Base-by-base conservation (phyloP, 257 asterid genomes). In the Mitragyna speciosa region DNA sequence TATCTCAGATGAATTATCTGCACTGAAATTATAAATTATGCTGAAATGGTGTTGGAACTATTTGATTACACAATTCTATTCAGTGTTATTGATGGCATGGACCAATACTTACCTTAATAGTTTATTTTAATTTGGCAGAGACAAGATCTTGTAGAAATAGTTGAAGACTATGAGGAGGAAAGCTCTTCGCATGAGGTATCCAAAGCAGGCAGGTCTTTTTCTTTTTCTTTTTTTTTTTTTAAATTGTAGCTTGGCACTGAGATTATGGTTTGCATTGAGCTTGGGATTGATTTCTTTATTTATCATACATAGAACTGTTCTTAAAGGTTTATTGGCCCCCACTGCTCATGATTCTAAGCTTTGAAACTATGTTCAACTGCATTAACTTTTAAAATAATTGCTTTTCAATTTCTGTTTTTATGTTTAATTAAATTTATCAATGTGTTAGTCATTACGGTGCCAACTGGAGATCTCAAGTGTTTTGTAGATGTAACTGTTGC, bases 91-190 rank as follows among this genome's bases (percentile, higher is more conserved):
- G 52, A 31, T 61, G 12, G 59, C 51, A 7, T 58, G 33, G 19
- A 22, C n/a, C 54, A 33, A 43, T 56, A 41, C 71, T 76, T 72
- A 19, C 56, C 59, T 77, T 78, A 64, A 78, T 51, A 10, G 41
- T 69, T 69, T 66, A 59, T 39, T 76, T 74, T 75, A 76, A 66
- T 83, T 83, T 88, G 64, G 76, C 89, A 95, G 99, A 96, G 89
- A 45, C 8, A 45, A 83, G 97, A 94, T 76, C 90, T 93, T 72
- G 90, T 95, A 65, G 97, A 95, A 87, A 95, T 95, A 81, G 87
- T 94, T 87, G 99, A 95, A 88, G 99, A 95, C 76, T 92, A 86
- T 83, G 68, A 79, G 8, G 99, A 90, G 84, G 91, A 88, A 79
- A 83, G 75, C 82, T 78, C 89, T 82, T 36, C 86, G 4, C 78